Percentiles rank a stretch among this genome's conserved stretches.
These are phyloP conservation scores for Bromus sterilis DNA, from an alignment of 176 grass and related monocot species.

Conservation along the genomic window DNA sequence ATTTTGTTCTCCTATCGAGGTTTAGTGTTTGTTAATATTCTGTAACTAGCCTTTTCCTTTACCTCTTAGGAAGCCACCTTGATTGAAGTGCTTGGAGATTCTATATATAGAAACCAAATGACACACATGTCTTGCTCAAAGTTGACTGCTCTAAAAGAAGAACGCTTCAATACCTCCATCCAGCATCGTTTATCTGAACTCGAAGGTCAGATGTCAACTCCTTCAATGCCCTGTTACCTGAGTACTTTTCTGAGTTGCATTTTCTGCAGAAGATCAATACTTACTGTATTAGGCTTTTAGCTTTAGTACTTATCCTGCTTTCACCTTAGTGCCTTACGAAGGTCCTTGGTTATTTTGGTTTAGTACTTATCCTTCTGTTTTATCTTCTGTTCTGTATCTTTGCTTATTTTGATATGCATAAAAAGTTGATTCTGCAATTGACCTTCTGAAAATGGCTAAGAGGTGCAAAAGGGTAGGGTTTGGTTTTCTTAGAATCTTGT, in stretches of 20 bases:
- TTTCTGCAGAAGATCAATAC: conserved; percentile 10
- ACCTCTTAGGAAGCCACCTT: conserved; percentile 45
- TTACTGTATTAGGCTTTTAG: background rate
- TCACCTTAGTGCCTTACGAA: background rate
- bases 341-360: background rate
- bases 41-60: background rate
- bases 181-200: conserved; percentile 85
- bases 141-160: conserved; percentile 62
- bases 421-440: background rate
- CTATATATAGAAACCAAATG: conserved; percentile 50
- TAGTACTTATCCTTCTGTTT: background rate
- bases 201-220: conserved; percentile 53
- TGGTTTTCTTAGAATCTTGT: background rate
- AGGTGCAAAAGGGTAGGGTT: background rate
- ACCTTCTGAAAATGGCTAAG: background rate
- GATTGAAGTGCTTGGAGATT: conserved; percentile 83
- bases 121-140: conserved; percentile 53
- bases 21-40: background rate
- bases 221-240: conserved; percentile 22
- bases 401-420: background rate
- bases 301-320: background rate
- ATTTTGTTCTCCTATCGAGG: background rate
- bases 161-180: conserved; percentile 65
- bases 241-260: background rate
- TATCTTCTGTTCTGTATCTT: background rate